A percentile compares a stretch with the other conserved stretches of the same genome.
Evolutionary conservation across 2,329 filamentous ascomycete species (phyloP).

Genomic region (Claviceps pusilla): DNA sequence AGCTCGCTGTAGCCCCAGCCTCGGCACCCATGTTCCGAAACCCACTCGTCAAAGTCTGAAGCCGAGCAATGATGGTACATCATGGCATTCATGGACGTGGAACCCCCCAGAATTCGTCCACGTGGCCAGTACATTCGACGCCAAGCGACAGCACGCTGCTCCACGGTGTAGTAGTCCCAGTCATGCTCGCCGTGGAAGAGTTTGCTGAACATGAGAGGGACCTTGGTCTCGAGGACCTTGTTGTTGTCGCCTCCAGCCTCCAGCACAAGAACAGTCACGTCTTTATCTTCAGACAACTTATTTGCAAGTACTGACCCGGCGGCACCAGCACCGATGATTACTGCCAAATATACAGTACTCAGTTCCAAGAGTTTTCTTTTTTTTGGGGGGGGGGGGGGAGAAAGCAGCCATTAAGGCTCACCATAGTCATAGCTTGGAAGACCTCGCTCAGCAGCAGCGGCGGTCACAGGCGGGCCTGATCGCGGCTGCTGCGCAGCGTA

Average conservation of each 20-base stretch:
- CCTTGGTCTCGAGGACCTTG: conserved; percentile 7
- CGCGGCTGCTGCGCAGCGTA: neutral
- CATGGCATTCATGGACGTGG: conserved; percentile 12
- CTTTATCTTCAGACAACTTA: conserved; percentile 13
- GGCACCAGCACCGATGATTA: conserved; percentile 15
- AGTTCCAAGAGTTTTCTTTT: neutral
- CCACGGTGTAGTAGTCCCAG: conserved; percentile 12
- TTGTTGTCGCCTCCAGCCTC: conserved; percentile 8
- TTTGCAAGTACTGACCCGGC: conserved; percentile 17
- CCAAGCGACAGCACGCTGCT: conserved; percentile 9
- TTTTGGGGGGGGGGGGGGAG: neutral
- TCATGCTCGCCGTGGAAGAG: conserved; percentile 11
- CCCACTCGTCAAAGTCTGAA: conserved; percentile 11
- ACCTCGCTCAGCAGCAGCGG: neutral
- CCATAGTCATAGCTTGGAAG: conserved; percentile 5
- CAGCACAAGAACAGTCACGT: conserved; percentile 9
- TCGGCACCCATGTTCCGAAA: conserved; percentile 6
- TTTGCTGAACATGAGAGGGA: conserved; percentile 9
- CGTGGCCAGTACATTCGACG: conserved; percentile 12
- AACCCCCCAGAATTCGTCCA: conserved; percentile 11
- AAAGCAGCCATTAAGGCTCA: neutral
- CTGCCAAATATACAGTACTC: neutral
- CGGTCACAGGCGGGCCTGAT: conserved; percentile 3
- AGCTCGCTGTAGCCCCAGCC: conserved; percentile 10
- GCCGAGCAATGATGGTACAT: conserved; percentile 11